Evolutionary conservation across 164 flowering plant species (phyloP).

Genomic region (Platanus orientalis): DNA sequence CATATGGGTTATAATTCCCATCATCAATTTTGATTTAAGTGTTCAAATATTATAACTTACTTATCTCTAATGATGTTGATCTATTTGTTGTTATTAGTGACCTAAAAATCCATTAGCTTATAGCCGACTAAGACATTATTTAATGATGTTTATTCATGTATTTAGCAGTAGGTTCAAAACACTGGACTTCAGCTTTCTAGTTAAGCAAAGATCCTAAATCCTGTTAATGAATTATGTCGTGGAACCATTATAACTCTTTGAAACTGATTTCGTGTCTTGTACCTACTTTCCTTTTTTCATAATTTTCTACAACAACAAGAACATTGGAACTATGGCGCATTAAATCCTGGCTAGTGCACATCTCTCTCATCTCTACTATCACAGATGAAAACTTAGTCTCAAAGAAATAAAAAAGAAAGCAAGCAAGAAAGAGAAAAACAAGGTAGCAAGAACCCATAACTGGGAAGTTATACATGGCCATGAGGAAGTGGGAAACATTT

Average conservation of each 20-base stretch:
- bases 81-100: conserved; percentile 11
- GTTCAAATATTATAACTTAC: too few species aligned
- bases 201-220: conserved; percentile 13
- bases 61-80: not conserved
- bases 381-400: not conserved
- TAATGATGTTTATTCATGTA: conserved; percentile 11
- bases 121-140: conserved; percentile 43
- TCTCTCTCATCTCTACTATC: conserved; percentile 21
- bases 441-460: too few species aligned
- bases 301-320: not conserved
- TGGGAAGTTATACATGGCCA: too few species aligned
- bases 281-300: conserved; percentile 31
- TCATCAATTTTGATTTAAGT: too few species aligned
- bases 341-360: conserved; percentile 13
- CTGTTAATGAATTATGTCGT: conserved; percentile 1
- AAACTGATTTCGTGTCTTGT: conserved; percentile 21
- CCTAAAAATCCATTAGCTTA: conserved; percentile 10
- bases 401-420: too few species aligned
- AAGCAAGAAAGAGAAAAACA: too few species aligned
- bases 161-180: not conserved
- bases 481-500: too few species aligned
- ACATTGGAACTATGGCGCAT: conserved; percentile 1
- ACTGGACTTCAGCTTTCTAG: conserved; percentile 11
- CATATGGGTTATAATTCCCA: too few species aligned
- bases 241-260: conserved; percentile 3